These are phyloP conservation scores for Chaetomium fimeti DNA, from an alignment of 495 filamentous ascomycete genomes.

Conservation along the genomic window DNA sequence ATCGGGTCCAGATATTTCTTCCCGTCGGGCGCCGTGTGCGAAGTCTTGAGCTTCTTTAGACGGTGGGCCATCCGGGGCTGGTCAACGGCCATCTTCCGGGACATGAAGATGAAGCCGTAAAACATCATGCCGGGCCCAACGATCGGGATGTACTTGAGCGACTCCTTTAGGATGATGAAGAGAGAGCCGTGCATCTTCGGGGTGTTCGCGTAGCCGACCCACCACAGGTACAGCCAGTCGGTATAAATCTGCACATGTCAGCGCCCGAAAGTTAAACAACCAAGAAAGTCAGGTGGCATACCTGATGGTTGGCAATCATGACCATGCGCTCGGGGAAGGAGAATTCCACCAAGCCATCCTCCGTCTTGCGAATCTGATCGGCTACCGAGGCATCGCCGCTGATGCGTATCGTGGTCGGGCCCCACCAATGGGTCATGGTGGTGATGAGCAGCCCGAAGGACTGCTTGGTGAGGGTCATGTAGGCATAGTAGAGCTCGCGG, in stretches of 20 bases:
- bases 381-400: constrained; percentile 73
- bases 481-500: constrained; percentile 69
- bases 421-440: constrained; percentile 80
- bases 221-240: constrained; percentile 89
- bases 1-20: constrained; percentile 63
- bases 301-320: constrained; percentile 83
- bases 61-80: constrained; percentile 66
- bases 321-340: constrained; percentile 74
- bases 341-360: constrained; percentile 67
- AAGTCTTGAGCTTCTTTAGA: constrained; percentile 63
- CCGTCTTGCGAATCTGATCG: constrained; percentile 61
- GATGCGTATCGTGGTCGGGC: constrained; percentile 69
- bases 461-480: constrained; percentile 75
- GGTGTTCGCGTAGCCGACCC: constrained; percentile 69
- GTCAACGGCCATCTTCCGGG: constrained; percentile 77
- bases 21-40: constrained; percentile 53
- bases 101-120: constrained; percentile 80
- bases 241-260: constrained; percentile 60
- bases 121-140: constrained; percentile 79
- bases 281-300: constrained; percentile 31
- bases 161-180: constrained; percentile 84
- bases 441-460: constrained; percentile 71
- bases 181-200: constrained; percentile 75
- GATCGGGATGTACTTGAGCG: constrained; percentile 71
- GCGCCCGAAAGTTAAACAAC: neutral